Percentiles rank a stretch among this genome's conserved stretches.
These are phyloP conservation scores for Metschnikowia sp. DNA, from an alignment of 805 yeast species.

Conservation along the genomic window DNA sequence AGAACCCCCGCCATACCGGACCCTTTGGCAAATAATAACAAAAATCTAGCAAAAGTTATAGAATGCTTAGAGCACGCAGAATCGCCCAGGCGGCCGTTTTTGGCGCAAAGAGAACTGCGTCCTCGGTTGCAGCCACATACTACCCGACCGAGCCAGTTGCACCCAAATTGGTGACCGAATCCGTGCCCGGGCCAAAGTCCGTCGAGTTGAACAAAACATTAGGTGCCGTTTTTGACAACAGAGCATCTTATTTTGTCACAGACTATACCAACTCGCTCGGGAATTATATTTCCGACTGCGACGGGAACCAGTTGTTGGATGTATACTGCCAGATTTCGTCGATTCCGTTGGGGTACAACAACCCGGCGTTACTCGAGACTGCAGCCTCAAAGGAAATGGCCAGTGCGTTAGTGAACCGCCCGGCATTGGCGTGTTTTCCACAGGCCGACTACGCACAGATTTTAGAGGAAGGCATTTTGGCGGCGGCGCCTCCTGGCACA, in stretches of 20 bases:
- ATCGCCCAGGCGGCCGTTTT: neutral
- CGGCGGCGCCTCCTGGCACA: slow-evolving; percentile 65
- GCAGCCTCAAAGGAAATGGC: slow-evolving; percentile 42
- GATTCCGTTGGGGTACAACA: slow-evolving; percentile 43
- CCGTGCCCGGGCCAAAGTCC: slow-evolving; percentile 40
- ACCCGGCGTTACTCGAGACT: slow-evolving; percentile 36
- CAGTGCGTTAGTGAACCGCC: slow-evolving; percentile 39
- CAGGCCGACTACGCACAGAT: slow-evolving; percentile 50
- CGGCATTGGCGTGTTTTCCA: slow-evolving; percentile 57
- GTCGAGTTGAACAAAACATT: slow-evolving; percentile 29
- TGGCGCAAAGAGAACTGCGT: slow-evolving; percentile 5
- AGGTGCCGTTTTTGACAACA: slow-evolving; percentile 38
- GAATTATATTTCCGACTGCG: slow-evolving; percentile 41
- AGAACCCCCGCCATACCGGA: neutral
- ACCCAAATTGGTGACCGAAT: slow-evolving; percentile 28
- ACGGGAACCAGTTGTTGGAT: slow-evolving; percentile 39
- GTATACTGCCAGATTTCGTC: slow-evolving; percentile 44
- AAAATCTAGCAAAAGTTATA: too few species aligned
- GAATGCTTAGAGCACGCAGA: slow-evolving; percentile 11
- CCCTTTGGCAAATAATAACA: neutral
- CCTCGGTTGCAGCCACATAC: slow-evolving; percentile 26
- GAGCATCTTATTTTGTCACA: slow-evolving; percentile 40
- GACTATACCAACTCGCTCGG: slow-evolving; percentile 39
- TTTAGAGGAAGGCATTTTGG: slow-evolving; percentile 48
- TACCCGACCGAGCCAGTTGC: slow-evolving; percentile 36